Conservation (phyloP, 257 asterid species). For the Nicotiana benthamiana region DNA sequence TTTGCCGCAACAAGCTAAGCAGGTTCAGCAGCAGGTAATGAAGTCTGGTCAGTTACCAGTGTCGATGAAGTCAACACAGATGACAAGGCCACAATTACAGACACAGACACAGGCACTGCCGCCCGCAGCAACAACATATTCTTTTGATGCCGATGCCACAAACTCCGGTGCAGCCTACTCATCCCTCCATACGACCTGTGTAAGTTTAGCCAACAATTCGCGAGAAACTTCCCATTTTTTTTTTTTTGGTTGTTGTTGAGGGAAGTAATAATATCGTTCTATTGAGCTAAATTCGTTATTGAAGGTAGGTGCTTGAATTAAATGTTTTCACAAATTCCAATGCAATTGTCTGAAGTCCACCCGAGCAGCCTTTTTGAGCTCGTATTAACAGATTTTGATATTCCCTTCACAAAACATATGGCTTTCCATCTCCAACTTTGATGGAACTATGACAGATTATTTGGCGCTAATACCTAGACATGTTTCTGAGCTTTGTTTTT, state of each 20-base stretch:
- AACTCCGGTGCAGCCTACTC: constrained; percentile 37
- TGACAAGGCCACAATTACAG: constrained; percentile 14
- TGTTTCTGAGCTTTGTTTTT: neutral
- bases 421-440: neutral
- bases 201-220: constrained; percentile 24
- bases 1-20: constrained; percentile 24
- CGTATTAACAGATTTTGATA: neutral
- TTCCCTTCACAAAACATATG: neutral
- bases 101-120: constrained; percentile 22
- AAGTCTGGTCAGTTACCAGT: constrained; percentile 1
- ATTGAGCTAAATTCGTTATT: neutral
- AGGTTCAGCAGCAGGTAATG: constrained; percentile 17
- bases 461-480: neutral
- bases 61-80: constrained; percentile 22
- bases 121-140: constrained; percentile 8
- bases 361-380: neutral
- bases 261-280: neutral
- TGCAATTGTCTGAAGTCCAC: neutral
- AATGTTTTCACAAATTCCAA: neutral
- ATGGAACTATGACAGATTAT: neutral
- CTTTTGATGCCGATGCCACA: constrained; percentile 44
- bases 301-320: neutral
- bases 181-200: constrained; percentile 50
- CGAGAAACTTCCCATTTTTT: neutral
- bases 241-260: no score